Evolutionary conservation across 179 eudicot genomes (phyloP).

Genomic region (Gypsophila paniculata): DNA sequence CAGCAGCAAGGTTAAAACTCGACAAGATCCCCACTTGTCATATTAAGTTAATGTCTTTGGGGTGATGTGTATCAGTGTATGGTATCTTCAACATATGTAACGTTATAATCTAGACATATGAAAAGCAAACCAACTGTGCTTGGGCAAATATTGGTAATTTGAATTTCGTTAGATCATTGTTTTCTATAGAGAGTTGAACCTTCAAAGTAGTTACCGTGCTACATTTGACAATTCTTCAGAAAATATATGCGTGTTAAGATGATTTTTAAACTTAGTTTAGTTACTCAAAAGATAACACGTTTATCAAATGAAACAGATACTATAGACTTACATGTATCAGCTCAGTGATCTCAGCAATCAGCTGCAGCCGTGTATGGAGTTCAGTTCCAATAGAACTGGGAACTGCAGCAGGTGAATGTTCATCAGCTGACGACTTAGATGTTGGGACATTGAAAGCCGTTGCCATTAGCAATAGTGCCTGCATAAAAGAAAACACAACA

Average conservation of each 20-base stretch:
- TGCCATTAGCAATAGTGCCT: conserved; percentile 17
- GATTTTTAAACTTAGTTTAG: too few relatives aligned
- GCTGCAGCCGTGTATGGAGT: conserved; percentile 18
- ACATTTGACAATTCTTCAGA: too few relatives aligned
- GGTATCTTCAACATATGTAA: not conserved
- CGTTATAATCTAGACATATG: not conserved
- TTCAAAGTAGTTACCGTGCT: too few relatives aligned
- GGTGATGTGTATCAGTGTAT: not conserved
- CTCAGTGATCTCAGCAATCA: conserved; percentile 20
- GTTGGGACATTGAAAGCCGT: conserved; percentile 14
- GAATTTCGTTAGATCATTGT: too few relatives aligned
- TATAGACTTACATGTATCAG: conserved; percentile 19
- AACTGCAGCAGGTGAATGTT: conserved; percentile 12
- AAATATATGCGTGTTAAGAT: too few relatives aligned
- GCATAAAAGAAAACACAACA: not conserved
- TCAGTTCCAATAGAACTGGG: conserved; percentile 8
- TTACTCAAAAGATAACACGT: not conserved
- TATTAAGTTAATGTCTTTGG: too few relatives aligned
- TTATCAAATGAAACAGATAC: not conserved
- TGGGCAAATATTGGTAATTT: too few relatives aligned
- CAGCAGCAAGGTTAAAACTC: not conserved
- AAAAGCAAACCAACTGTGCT: too few relatives aligned
- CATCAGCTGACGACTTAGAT: conserved; percentile 12
- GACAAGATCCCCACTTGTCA: not conserved
- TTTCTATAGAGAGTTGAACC: too few relatives aligned